phyloP scores from a whole-genome alignment of 305 asterid genomes.

The Fraxinus floribunda region DNA sequence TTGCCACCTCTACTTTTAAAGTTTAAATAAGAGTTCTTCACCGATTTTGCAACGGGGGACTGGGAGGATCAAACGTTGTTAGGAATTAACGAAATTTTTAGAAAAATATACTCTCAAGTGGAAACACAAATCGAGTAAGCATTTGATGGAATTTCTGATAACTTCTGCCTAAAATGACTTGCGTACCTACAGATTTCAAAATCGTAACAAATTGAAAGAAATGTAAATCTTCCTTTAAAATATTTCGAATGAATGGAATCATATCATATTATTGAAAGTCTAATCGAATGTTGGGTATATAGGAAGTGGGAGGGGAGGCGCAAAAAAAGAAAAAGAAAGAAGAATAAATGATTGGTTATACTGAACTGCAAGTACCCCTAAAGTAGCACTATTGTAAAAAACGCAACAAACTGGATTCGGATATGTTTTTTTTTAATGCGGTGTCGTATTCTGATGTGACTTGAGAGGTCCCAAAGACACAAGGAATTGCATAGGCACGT shows the following conservation, averaged over 20 bases:
- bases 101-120: background rate
- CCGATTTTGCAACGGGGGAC: background rate
- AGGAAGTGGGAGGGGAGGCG: background rate
- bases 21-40: background rate
- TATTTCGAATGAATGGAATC: background rate
- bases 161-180: no score
- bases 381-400: conserved; percentile 28
- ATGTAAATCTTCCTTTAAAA: background rate
- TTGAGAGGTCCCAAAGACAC: conserved; percentile 14
- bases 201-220: no score
- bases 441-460: conserved; percentile 30
- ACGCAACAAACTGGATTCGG: conserved; percentile 37
- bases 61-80: background rate
- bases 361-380: background rate
- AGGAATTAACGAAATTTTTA: background rate
- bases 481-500: background rate
- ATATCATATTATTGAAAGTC: no score
- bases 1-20: no score
- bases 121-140: background rate
- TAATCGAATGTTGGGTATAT: background rate
- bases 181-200: background rate
- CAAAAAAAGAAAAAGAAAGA: no score
- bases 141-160: no score
- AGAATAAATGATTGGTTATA: background rate
- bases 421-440: conserved; percentile 21